Evolutionary conservation across 1,139 yeast genomes (phyloP).

Genomic region (Pichia sp.): DNA sequence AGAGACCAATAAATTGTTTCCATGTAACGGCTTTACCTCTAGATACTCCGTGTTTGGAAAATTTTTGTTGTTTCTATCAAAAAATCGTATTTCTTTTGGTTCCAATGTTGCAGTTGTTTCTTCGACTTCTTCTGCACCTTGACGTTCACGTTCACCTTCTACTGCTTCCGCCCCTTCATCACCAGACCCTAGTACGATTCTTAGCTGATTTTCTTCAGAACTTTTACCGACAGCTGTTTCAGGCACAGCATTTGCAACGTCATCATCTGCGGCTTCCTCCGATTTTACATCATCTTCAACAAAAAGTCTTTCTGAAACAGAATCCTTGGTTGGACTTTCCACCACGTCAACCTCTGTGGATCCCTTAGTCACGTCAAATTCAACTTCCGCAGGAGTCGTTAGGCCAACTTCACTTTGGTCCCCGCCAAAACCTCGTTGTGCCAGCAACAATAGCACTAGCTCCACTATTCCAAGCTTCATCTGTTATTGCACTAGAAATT

Average conservation of each 20-base stretch:
- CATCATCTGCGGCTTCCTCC: too few species aligned
- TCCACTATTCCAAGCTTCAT: neutral
- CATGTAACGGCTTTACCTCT: constrained; percentile 61
- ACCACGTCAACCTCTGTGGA: too few species aligned
- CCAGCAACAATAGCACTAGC: neutral
- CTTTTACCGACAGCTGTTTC: too few species aligned
- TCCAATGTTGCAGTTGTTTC: neutral
- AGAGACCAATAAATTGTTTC: constrained; percentile 62
- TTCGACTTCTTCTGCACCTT: too few species aligned
- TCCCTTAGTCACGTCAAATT: neutral
- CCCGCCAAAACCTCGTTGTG: neutral
- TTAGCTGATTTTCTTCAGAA: too few species aligned
- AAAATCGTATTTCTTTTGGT: constrained; percentile 5
- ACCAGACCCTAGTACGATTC: too few species aligned
- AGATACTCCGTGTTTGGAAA: constrained; percentile 58
- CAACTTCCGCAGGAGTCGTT: neutral
- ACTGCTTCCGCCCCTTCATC: too few species aligned
- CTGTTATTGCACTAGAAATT: neutral
- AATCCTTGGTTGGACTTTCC: too few species aligned
- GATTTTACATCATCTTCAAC: too few species aligned
- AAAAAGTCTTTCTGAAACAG: too few species aligned
- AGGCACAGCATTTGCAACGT: too few species aligned
- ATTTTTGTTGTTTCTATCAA: constrained; percentile 7
- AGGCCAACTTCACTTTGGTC: neutral
- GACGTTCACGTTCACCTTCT: too few species aligned